Evolutionary conservation across 75 land plant species (phyloP).

Genomic region (Isoetes taiwanensis): DNA sequence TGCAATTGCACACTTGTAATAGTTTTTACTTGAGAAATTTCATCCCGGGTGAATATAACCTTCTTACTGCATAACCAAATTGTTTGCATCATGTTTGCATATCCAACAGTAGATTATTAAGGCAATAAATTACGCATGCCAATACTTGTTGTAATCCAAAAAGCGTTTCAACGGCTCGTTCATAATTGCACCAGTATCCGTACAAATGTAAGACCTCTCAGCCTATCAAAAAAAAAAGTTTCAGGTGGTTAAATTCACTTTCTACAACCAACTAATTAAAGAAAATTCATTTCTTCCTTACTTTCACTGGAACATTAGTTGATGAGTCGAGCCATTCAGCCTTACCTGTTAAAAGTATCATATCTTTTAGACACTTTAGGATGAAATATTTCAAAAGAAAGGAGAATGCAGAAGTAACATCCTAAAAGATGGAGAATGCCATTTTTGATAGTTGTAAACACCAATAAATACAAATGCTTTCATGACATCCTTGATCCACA

Average conservation of each 20-base stretch:
- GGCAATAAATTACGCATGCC: background rate
- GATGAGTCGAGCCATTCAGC: slow-evolving; percentile 68
- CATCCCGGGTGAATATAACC: slow-evolving; percentile 42
- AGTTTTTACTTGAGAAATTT: slow-evolving; percentile 61
- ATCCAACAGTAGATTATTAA: too few species aligned
- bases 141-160: slow-evolving; percentile 39
- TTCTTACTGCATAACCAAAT: slow-evolving; percentile 37
- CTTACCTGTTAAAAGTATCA: slow-evolving; percentile 31
- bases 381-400: too few species aligned
- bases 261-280: background rate
- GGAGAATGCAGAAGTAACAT: too few species aligned
- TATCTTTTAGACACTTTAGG: too few species aligned
- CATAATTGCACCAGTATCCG: slow-evolving; percentile 76
- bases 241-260: background rate
- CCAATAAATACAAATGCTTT: too few species aligned
- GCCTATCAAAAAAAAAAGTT: slow-evolving; percentile 31
- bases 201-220: slow-evolving; percentile 74
- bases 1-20: slow-evolving; percentile 56
- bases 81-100: background rate
- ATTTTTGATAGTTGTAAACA: too few species aligned
- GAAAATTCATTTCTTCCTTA: slow-evolving; percentile 6
- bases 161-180: slow-evolving; percentile 44
- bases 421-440: too few species aligned
- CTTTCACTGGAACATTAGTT: slow-evolving; percentile 76
- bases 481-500: too few species aligned